A percentile compares a stretch with the other conserved stretches of the same genome.
phyloP scores from a whole-genome alignment of 495 filamentous ascomycete species.

The Penicillium malachiteum region DNA sequence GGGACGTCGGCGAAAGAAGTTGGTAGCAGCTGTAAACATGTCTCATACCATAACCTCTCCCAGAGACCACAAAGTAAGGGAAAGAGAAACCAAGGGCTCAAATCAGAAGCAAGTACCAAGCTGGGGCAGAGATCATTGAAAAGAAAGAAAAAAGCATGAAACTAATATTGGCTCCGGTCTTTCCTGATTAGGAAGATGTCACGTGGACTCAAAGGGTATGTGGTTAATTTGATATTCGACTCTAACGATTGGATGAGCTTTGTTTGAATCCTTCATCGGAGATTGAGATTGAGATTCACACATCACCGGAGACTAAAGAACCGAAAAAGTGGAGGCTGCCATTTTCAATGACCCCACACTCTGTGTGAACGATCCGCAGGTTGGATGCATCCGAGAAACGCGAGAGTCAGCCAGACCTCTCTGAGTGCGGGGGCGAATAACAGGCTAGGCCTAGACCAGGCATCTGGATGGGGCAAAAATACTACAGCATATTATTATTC shows the following conservation, averaged over 20 bases:
- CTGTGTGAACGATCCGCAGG: not conserved
- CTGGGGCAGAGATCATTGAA: not conserved
- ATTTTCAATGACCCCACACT: not conserved
- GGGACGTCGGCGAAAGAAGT: conserved; percentile 21
- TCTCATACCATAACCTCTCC: not conserved
- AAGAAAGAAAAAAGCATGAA: conserved; percentile 3
- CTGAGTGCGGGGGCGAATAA: too few relatives aligned
- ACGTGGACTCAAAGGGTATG: conserved; percentile 15
- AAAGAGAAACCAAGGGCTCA: too few relatives aligned
- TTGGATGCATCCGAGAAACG: too few relatives aligned
- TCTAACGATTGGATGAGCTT: not conserved
- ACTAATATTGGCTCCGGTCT: not conserved
- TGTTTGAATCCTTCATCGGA: not conserved
- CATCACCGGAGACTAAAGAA: too few relatives aligned
- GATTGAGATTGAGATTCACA: conserved; percentile 9
- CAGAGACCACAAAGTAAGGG: not conserved
- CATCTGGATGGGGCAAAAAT: too few relatives aligned
- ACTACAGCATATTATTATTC: too few relatives aligned
- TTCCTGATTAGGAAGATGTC: conserved; percentile 22
- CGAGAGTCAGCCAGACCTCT: too few relatives aligned
- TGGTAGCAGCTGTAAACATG: conserved; percentile 24
- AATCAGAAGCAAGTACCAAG: not conserved
- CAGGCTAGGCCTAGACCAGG: too few relatives aligned
- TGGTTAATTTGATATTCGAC: not conserved
- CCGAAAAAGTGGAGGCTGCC: too few relatives aligned